These are phyloP conservation scores for Myxozyma udenii DNA, from an alignment of 805 yeast species.

Conservation along the genomic window DNA sequence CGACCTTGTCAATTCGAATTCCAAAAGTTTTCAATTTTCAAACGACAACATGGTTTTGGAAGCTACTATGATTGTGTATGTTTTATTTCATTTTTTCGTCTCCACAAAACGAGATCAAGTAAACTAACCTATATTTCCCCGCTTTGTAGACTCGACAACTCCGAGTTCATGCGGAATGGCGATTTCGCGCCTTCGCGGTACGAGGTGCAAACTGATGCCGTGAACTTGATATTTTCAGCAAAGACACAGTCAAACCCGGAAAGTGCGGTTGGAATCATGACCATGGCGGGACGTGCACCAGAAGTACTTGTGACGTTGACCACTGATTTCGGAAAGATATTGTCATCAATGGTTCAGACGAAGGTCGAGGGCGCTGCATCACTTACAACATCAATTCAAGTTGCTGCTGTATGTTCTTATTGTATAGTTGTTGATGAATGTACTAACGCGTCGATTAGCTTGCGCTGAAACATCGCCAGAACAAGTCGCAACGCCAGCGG, in stretches of 20 bases:
- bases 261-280: conserved; percentile 84
- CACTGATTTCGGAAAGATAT: conserved; percentile 77
- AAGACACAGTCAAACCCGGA: conserved; percentile 90
- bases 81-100: background rate
- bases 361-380: conserved; percentile 66
- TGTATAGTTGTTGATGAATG: background rate
- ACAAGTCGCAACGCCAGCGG: conserved; percentile 86
- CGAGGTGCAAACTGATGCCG: conserved; percentile 89
- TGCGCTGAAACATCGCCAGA: conserved; percentile 94
- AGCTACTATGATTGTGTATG: conserved; percentile 84
- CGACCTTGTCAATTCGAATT: too few species aligned
- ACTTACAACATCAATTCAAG: conserved; percentile 81
- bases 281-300: conserved; percentile 78
- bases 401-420: conserved; percentile 55
- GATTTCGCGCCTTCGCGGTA: conserved; percentile 85
- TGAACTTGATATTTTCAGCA: conserved; percentile 78
- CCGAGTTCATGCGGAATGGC: conserved; percentile 94
- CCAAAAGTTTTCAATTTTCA: too few species aligned
- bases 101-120: background rate
- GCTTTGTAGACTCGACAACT: conserved; percentile 66
- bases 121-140: background rate
- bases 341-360: conserved; percentile 77
- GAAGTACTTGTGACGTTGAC: conserved; percentile 87
- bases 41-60: conserved; percentile 66
- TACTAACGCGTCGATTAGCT: conserved; percentile 37